Conservation (phyloP, 306 rosid genomes). For the Rosa lucieae region DNA sequence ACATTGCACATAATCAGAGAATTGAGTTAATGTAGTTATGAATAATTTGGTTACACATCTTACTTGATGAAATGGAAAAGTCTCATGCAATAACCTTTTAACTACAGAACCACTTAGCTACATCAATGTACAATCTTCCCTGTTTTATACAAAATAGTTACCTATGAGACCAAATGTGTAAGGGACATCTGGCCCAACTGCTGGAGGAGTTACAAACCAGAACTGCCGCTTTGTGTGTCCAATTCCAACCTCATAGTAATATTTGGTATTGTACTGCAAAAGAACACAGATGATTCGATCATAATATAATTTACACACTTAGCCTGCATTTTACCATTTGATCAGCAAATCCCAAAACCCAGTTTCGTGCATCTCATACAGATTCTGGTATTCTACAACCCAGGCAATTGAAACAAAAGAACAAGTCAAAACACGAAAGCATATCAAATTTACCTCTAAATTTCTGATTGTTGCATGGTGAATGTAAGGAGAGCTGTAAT, state of each 20-base stretch:
- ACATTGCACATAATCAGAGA: background rate
- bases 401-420: background rate
- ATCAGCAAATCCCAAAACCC: background rate
- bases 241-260: conserved; percentile 66
- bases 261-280: conserved; percentile 63
- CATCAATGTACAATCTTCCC: background rate
- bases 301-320: background rate
- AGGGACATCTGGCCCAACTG: conserved; percentile 71
- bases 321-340: background rate
- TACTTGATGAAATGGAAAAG: background rate
- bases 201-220: conserved; percentile 75
- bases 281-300: background rate
- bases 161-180: conserved; percentile 90
- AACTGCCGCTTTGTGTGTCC: conserved; percentile 49
- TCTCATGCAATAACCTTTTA: background rate
- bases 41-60: background rate
- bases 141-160: conserved; percentile 12
- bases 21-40: background rate
- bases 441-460: conserved; percentile 26
- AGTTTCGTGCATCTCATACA: background rate
- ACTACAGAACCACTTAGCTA: background rate
- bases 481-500: conserved; percentile 65
- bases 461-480: conserved; percentile 48
- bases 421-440: background rate
- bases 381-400: background rate